Evolutionary conservation across 106 monocot species (phyloP), one percentile per base, ranked within the genome.

Genomic region (Platanthera zijinensis): DNA sequence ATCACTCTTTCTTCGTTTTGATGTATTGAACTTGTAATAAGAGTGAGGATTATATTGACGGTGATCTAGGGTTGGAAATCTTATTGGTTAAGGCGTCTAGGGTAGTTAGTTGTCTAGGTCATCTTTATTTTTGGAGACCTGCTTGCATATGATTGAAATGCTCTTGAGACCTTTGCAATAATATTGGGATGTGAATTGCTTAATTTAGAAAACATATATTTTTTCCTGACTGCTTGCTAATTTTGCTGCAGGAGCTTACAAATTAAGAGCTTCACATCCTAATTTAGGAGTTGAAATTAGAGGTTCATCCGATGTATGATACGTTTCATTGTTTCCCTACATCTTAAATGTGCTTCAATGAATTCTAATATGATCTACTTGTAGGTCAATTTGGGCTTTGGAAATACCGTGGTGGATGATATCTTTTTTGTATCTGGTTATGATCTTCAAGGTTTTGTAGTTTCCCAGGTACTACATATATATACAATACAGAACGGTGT

Each of bases 361-460:
- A 52, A 15, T 67, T 45, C 19, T 80, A 7, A 75, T 45, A 73
- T 80, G 5, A 47, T 45, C 4, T 69, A 78, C 52, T 63, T 84
- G 51, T 69, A 97, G 96, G 89, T 97, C 64, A 85, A 84, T 48
- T 73, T 99, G 80, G 86, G 94, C 50, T 99, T 94, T 80, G 94
- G 89, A 71, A 99, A 99, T 88, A 70, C 74, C 59, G 78, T 76
- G 28, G 80, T 90, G 21, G 86, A 92, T 78, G 89, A 92, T 81
- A 57, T 92, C 52, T 94, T 99, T 75, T 88, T 85, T 82, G 88
- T 88, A 47, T 74, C 90, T 82, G 97, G 97, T 64, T 99, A 99
- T 83, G 86, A 91, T 80, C 81, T 99, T 81, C 84, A 78, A 71
- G 97, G 97, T 52, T 88, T 78, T 84, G 94, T 99, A 73, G 89